Evolutionary conservation across 805 yeast species (phyloP).

Genomic region (Wickerhamomyces queroliae): DNA sequence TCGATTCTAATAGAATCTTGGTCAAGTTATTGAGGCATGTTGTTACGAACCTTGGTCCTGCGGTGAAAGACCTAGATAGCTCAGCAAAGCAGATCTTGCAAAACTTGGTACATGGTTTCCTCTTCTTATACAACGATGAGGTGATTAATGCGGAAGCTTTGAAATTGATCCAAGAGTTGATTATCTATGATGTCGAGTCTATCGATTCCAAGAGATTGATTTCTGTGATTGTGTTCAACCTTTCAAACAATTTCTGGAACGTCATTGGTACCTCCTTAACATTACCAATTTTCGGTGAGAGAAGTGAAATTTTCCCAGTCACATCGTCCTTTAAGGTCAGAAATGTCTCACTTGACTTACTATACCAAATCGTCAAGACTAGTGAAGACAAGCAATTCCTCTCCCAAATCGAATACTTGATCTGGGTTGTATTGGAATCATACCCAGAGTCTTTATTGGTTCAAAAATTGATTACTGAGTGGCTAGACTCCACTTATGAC

Average conservation of each 20-base stretch:
- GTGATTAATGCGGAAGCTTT: slow-evolving; percentile 30
- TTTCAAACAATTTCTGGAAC: slow-evolving; percentile 27
- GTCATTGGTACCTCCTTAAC: slow-evolving; percentile 22
- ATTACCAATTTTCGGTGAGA: slow-evolving; percentile 31
- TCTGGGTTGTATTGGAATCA: slow-evolving; percentile 56
- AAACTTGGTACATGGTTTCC: slow-evolving; percentile 29
- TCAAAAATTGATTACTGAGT: slow-evolving; percentile 41
- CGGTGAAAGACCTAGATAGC: slow-evolving; percentile 28
- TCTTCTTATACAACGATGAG: slow-evolving; percentile 28
- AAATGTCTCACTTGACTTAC: slow-evolving; percentile 45
- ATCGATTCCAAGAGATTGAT: slow-evolving; percentile 26
- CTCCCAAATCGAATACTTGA: slow-evolving; percentile 39
- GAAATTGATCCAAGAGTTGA: slow-evolving; percentile 38
- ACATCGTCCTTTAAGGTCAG: slow-evolving; percentile 36
- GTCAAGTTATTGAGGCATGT: slow-evolving; percentile 38
- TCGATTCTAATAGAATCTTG: slow-evolving; percentile 38
- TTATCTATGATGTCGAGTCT: slow-evolving; percentile 37
- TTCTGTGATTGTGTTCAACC: slow-evolving; percentile 23
- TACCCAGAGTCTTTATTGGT: slow-evolving; percentile 39
- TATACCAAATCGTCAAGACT: slow-evolving; percentile 52
- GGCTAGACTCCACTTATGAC: slow-evolving; percentile 51
- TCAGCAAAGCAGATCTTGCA: slow-evolving; percentile 26
- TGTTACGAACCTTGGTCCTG: slow-evolving; percentile 55
- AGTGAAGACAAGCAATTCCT: slow-evolving; percentile 41
- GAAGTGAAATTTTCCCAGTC: slow-evolving; percentile 37